Evolutionary conservation across 2,329 filamentous ascomycete genomes (phyloP).

Genomic region (Achaetomium macrosporum): DNA sequence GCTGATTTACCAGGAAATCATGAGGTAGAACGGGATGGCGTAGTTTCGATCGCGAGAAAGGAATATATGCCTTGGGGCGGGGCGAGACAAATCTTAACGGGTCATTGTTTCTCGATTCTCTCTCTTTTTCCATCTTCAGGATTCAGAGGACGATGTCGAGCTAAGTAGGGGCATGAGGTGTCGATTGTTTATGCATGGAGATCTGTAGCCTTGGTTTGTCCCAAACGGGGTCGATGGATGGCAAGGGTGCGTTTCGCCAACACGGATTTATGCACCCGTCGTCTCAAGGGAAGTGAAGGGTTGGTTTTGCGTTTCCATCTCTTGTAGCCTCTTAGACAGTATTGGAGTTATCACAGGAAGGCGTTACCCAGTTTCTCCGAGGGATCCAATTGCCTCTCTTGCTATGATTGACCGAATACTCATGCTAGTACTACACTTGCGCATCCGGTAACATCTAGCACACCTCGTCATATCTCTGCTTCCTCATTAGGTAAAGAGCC

Average conservation of each 20-base stretch:
- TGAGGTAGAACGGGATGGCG: constrained; percentile 40
- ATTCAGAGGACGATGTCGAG: too few species aligned
- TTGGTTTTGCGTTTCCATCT: background rate
- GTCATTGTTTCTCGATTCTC: too few species aligned
- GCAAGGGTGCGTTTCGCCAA: background rate
- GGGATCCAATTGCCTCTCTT: too few species aligned
- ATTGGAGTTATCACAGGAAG: background rate
- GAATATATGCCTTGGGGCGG: background rate
- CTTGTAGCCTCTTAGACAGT: background rate
- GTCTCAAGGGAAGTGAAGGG: background rate
- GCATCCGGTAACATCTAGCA: background rate
- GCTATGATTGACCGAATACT: too few species aligned
- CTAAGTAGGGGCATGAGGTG: too few species aligned
- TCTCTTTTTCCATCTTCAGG: too few species aligned
- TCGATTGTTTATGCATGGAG: too few species aligned
- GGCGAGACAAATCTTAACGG: background rate
- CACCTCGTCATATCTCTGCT: background rate
- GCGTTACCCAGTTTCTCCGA: too few species aligned
- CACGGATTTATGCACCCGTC: background rate
- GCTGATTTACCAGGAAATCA: constrained; percentile 97
- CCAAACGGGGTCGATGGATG: too few species aligned
- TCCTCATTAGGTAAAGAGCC: background rate
- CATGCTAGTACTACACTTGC: too few species aligned
- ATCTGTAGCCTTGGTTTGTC: too few species aligned
- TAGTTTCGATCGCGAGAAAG: background rate